Conservation (phyloP, 495 filamentous ascomycete genomes). For the Cairneyella variabilis region DNA sequence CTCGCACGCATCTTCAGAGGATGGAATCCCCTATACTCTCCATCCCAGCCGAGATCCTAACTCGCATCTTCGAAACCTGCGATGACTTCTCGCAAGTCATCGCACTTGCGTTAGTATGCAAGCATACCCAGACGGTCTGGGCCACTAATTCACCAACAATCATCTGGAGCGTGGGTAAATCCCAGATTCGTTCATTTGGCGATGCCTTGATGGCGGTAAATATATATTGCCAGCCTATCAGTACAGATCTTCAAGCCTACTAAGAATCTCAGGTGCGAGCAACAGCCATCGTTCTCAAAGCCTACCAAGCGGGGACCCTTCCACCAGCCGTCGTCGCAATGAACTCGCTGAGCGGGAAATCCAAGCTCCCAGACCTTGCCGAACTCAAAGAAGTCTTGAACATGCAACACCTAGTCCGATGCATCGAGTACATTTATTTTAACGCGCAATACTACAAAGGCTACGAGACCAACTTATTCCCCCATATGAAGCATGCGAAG, state of each 20-base stretch:
- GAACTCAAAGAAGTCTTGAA: slow-evolving; percentile 18
- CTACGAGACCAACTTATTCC: background rate
- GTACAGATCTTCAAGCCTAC: slow-evolving; percentile 5
- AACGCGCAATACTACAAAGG: background rate
- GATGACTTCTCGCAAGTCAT: slow-evolving; percentile 8
- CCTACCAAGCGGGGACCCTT: slow-evolving; percentile 4
- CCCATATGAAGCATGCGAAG: background rate
- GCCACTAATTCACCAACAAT: slow-evolving; percentile 5
- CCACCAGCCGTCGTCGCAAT: slow-evolving; percentile 8
- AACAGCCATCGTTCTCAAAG: slow-evolving; percentile 11
- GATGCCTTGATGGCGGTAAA: slow-evolving; percentile 19
- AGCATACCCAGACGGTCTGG: slow-evolving; percentile 8
- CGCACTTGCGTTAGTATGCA: slow-evolving; percentile 12
- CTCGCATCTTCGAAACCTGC: slow-evolving; percentile 8
- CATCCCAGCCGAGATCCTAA: slow-evolving; percentile 5
- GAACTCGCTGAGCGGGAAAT: slow-evolving; percentile 6
- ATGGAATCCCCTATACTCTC: slow-evolving; percentile 1
- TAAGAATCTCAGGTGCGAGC: slow-evolving; percentile 6
- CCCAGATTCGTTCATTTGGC: slow-evolving; percentile 15
- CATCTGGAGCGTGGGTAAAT: slow-evolving; percentile 12
- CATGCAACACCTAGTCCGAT: slow-evolving; percentile 14
- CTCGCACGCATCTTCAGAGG: no score
- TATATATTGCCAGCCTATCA: slow-evolving; percentile 5
- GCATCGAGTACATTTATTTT: slow-evolving; percentile 16
- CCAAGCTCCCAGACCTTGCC: slow-evolving; percentile 8